Evolutionary conservation across 2,329 filamentous ascomycete genomes (phyloP), one percentile per base, ranked within the genome.

Genomic region (Atkinsonella hypoxylon): DNA sequence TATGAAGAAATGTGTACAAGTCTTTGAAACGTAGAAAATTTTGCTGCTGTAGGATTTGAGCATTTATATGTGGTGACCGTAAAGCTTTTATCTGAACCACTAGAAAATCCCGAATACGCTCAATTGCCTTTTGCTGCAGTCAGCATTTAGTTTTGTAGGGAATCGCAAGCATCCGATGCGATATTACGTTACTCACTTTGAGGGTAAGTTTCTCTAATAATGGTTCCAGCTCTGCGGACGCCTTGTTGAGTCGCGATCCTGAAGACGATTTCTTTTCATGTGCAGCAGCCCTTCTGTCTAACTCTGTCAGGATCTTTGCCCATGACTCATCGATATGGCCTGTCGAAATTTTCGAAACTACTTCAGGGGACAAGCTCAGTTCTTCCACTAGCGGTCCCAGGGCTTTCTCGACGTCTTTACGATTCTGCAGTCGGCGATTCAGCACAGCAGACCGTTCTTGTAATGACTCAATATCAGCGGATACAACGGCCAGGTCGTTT

Each of bases 21-120:
- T 95, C 89, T 64, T 88, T 95, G 70, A 89, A 95, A 58, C 81
- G 84, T 46, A 96, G 72, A 59, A 98, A 89, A 53, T 85, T 87
- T 62, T 95, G 88, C 61, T 96, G 89, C 64, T 98, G 93, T 46
- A 98, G 90, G 51, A 97, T 85, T 64, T 98, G 93, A 2, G 91
- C 89, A 65, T 98, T 97, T 65, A 97, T 95, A 61, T 91, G 93
- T 13, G 93, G 93, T 26, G 91, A 95, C 51, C 93, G 82, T 48
- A 98, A 73, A 4, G 90, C 88, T 67, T 95, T 95, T 64, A 98
- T 93, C 65, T 97, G 91, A 15, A 87, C 80, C 12, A 98, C 93
- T 38, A 98, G 76, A 62, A 95, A 94, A 66, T 98, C 93, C 52
- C 94, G 80, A 65, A 97, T 95, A 51, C 93, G 82, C 67, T 96